Conservation (phyloP, 2,329 filamentous ascomycete genomes). For the Zasmidium cellare region DNA sequence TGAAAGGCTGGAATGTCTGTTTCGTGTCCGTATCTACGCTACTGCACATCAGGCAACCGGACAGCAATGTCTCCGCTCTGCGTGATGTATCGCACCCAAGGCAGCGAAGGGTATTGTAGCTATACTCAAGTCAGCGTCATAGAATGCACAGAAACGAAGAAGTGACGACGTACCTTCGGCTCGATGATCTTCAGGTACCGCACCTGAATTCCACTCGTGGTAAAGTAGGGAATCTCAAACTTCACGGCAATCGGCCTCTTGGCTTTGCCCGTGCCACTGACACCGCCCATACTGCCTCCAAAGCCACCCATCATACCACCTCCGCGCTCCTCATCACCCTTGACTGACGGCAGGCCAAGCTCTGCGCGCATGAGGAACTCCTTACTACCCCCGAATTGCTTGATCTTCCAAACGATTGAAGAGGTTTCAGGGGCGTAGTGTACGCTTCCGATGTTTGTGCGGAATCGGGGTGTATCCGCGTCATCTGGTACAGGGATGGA, state of each 20-base stretch:
- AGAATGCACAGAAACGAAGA: neutral
- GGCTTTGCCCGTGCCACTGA: constrained; percentile 81
- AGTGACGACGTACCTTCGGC: constrained; percentile 71
- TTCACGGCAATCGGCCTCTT: constrained; percentile 98
- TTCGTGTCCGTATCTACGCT: no score
- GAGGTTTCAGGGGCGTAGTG: constrained; percentile 98
- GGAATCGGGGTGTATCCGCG: constrained; percentile 91
- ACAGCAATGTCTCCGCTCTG: constrained; percentile 97
- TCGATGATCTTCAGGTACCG: constrained; percentile 99
- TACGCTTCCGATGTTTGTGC: constrained; percentile 94
- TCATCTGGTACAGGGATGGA: constrained; percentile 96
- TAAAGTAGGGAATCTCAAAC: constrained; percentile 99
- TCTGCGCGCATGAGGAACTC: constrained; percentile 99
- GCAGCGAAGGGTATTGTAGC: constrained; percentile 96
- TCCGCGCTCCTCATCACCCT: constrained; percentile 85
- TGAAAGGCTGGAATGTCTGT: no score
- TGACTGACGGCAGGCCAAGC: constrained; percentile 87
- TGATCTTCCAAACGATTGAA: constrained; percentile 99
- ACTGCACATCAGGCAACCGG: constrained; percentile 75
- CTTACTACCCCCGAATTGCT: constrained; percentile 97
- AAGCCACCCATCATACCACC: constrained; percentile 98
- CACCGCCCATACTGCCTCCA: constrained; percentile 92
- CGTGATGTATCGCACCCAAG: constrained; percentile 98
- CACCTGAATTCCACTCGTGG: constrained; percentile 98
- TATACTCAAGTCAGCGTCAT: constrained; percentile 40